Conservation (phyloP, 225 moss, liverwort and hornwort species). For the Lunularia cruciata region DNA sequence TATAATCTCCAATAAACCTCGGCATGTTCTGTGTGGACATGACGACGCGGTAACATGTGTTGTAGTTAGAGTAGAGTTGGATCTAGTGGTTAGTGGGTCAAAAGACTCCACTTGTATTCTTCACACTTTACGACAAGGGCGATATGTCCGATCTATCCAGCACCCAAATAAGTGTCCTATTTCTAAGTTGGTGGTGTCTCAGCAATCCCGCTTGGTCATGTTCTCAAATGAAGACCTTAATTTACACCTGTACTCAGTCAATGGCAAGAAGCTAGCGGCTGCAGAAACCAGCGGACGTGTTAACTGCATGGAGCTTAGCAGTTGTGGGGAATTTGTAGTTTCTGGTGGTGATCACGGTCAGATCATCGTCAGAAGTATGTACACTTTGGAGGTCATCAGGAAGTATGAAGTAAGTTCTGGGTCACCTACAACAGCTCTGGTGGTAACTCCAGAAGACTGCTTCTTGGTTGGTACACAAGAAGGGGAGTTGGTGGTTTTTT, state of each 20-base stretch:
- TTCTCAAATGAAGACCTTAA: conserved; percentile 69
- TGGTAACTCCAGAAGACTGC: conserved; percentile 78
- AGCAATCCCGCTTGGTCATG: conserved; percentile 65
- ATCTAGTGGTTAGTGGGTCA: conserved; percentile 75
- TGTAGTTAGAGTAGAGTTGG: conserved; percentile 69
- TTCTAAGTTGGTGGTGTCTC: conserved; percentile 68
- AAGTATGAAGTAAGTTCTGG: conserved; percentile 63
- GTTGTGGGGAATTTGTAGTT: conserved; percentile 72
- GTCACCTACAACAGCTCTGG: conserved; percentile 60
- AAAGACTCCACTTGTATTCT: conserved; percentile 78
- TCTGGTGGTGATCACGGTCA: conserved; percentile 80
- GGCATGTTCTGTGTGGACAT: conserved; percentile 78
- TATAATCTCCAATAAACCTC: conserved; percentile 77
- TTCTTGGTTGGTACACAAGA: conserved; percentile 73
- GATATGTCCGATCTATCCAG: conserved; percentile 68
- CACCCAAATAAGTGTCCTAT: conserved; percentile 57
- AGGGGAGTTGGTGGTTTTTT: conserved; percentile 63
- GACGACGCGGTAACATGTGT: conserved; percentile 78
- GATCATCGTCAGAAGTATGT: conserved; percentile 62
- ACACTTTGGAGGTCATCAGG: conserved; percentile 64
- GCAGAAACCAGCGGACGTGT: conserved; percentile 63
- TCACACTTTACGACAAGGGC: conserved; percentile 59
- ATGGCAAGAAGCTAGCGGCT: conserved; percentile 68
- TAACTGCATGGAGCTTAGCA: conserved; percentile 78
- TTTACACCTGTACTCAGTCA: conserved; percentile 68